phyloP scores from a whole-genome alignment of 768 basidiomycete species.

The Calocera cornea region DNA sequence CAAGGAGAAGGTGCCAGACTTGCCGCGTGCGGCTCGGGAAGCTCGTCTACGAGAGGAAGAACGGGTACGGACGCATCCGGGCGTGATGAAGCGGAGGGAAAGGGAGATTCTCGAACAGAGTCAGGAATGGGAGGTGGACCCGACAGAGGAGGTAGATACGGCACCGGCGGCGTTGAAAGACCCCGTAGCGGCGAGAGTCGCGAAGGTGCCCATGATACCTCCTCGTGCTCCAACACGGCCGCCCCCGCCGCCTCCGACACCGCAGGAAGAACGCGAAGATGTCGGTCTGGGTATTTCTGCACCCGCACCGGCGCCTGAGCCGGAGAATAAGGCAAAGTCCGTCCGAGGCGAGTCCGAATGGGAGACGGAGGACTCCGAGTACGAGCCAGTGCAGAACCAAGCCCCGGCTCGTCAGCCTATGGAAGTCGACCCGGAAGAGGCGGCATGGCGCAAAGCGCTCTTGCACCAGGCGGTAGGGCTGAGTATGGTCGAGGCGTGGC shows the following conservation, averaged over 20 bases:
- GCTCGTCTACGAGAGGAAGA: conserved; percentile 22
- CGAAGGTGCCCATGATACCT: not conserved
- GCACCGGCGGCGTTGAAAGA: not conserved
- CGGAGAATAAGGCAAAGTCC: not conserved
- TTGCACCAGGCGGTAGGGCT: conserved; percentile 64
- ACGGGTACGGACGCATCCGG: not conserved
- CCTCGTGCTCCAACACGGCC: not conserved
- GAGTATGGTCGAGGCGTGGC: conserved; percentile 9
- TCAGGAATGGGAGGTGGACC: not conserved
- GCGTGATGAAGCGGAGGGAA: not conserved
- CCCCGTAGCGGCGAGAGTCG: not conserved
- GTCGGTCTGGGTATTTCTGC: not conserved
- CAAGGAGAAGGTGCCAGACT: conserved; percentile 63
- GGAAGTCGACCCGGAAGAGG: conserved; percentile 30
- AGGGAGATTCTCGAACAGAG: not conserved
- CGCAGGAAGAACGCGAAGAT: not conserved
- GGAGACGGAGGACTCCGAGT: conserved; percentile 3
- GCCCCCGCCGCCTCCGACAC: not conserved
- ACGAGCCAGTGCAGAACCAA: not conserved
- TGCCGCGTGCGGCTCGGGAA: conserved; percentile 56
- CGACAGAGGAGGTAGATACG: not conserved
- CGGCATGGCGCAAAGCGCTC: conserved; percentile 62
- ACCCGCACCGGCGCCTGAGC: not conserved
- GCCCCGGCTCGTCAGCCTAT: not conserved
- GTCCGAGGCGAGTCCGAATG: not conserved